These are phyloP conservation scores for Globisporangium nodosum DNA, from an alignment of 352 stramenopile species.

Conservation along the genomic window DNA sequence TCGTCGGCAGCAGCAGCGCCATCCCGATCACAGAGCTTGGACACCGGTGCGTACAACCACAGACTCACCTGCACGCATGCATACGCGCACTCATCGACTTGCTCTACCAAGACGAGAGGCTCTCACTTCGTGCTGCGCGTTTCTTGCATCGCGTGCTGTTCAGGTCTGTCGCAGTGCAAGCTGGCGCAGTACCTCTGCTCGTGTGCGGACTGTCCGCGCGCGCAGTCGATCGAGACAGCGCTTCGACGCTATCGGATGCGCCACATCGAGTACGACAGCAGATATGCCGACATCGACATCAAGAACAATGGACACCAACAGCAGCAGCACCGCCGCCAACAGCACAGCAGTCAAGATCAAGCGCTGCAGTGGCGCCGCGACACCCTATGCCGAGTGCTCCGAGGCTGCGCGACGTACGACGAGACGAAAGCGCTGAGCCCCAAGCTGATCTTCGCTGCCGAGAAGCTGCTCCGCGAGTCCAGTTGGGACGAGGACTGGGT, in stretches of 20 bases:
- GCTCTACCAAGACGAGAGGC: too few relatives aligned
- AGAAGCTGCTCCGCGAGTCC: conserved; percentile 43
- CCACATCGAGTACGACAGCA: conserved; percentile 22
- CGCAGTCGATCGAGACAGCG: conserved; percentile 34
- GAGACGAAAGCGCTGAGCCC: conserved; percentile 47
- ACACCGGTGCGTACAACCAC: conserved; percentile 3
- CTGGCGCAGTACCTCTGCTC: conserved; percentile 39
- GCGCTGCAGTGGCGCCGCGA: conserved; percentile 2
- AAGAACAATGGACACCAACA: background rate
- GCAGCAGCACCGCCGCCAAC: background rate
- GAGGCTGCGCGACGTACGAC: conserved; percentile 63
- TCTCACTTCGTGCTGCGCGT: background rate
- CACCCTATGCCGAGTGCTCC: conserved; percentile 44
- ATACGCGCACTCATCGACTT: too few relatives aligned
- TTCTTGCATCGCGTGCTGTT: background rate
- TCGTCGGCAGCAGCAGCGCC: background rate
- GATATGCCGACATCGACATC: background rate
- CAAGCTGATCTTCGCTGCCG: conserved; percentile 31
- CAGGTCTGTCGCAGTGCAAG: background rate
- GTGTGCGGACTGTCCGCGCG: conserved; percentile 57
- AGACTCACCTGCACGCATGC: too few relatives aligned
- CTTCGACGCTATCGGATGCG: conserved; percentile 28
- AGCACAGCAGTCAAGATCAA: background rate
- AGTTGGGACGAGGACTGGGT: conserved; percentile 44
- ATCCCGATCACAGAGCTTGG: conserved; percentile 6